phyloP scores from a whole-genome alignment of 805 yeast genomes.

The Myxozyma monticola region DNA sequence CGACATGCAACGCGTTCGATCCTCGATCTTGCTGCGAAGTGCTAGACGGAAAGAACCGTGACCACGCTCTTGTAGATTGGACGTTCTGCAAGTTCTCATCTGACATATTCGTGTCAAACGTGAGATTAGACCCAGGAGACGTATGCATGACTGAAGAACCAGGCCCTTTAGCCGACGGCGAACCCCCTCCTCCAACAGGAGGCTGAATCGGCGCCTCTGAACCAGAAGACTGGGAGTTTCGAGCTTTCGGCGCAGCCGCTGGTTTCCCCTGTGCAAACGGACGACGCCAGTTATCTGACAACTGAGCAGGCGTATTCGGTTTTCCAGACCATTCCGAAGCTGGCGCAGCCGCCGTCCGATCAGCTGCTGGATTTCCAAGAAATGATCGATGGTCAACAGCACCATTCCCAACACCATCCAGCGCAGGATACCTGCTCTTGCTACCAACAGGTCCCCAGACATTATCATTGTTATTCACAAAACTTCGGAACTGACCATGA shows the following conservation, averaged over 20 bases:
- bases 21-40: too few species aligned
- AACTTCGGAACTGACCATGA: conserved; percentile 12
- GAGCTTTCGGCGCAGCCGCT: too few species aligned
- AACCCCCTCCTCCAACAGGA: background rate
- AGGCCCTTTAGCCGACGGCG: conserved; percentile 14
- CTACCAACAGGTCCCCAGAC: conserved; percentile 32
- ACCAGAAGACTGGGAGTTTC: too few species aligned
- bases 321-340: conserved; percentile 1
- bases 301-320: conserved; percentile 15
- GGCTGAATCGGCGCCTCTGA: conserved; percentile 1
- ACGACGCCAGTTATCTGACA: conserved; percentile 27
- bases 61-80: conserved; percentile 17
- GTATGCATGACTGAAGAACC: conserved; percentile 2
- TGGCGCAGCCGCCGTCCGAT: too few species aligned
- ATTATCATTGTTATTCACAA: conserved; percentile 17
- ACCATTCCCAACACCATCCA: conserved; percentile 20
- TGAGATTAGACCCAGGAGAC: conserved; percentile 16
- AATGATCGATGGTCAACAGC: conserved; percentile 16
- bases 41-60: conserved; percentile 27
- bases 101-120: background rate
- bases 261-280: too few species aligned
- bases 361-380: too few species aligned
- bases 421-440: conserved; percentile 19
- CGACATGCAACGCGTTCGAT: too few species aligned
- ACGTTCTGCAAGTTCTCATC: conserved; percentile 5